phyloP scores from a whole-genome alignment of 148 eudicot species.

The Camellia granthamiana region DNA sequence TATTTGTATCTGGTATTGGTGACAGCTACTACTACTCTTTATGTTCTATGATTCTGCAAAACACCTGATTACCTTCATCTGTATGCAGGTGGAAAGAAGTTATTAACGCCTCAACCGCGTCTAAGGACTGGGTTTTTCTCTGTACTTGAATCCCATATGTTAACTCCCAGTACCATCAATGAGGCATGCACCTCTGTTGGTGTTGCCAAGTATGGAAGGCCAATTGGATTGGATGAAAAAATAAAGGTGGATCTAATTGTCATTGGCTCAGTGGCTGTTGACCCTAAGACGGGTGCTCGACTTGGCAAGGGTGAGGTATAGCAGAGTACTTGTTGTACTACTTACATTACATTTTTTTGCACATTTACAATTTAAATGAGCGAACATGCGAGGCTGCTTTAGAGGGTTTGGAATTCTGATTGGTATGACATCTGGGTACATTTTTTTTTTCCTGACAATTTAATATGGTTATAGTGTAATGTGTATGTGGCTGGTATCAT shows the following conservation, averaged over 20 bases:
- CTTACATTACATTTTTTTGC: neutral
- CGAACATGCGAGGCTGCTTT: neutral
- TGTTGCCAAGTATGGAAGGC: constrained; percentile 84
- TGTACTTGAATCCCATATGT: constrained; percentile 54
- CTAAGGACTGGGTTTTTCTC: constrained; percentile 94
- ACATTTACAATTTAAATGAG: neutral
- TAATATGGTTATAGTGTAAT: too few species aligned
- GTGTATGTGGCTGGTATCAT: neutral
- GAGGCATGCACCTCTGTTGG: constrained; percentile 96
- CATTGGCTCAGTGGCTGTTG: constrained; percentile 91
- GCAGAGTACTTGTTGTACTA: neutral
- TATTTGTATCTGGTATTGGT: neutral
- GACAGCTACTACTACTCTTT: neutral
- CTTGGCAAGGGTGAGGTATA: constrained; percentile 99
- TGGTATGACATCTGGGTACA: neutral
- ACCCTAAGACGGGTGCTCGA: constrained; percentile 89
- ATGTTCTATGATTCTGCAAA: too few species aligned
- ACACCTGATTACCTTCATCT: too few species aligned
- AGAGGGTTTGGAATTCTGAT: neutral
- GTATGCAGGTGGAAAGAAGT: constrained; percentile 66
- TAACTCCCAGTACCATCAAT: constrained; percentile 55
- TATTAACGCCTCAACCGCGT: constrained; percentile 96
- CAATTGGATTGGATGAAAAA: constrained; percentile 86
- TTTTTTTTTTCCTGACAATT: neutral
- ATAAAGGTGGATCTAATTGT: constrained; percentile 86